These are phyloP conservation scores for Colletotrichum acutatum DNA, from an alignment of 2,329 filamentous ascomycete genomes.

Conservation along the genomic window DNA sequence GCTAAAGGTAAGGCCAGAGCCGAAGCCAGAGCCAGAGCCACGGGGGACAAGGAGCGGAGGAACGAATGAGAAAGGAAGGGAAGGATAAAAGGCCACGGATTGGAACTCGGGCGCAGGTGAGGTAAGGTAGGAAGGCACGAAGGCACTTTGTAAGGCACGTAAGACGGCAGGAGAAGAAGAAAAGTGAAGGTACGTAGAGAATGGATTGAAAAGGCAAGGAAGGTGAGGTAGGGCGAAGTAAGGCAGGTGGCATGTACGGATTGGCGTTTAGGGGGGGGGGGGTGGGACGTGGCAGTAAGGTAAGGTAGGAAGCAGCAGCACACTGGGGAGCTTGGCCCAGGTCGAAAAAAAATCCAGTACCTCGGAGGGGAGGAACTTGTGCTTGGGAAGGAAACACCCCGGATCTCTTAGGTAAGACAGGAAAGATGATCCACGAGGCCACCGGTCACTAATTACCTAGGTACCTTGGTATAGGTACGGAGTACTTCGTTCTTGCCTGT, in stretches of 20 bases:
- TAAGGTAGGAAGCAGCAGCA: too few species aligned
- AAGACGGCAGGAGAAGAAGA: conserved; percentile 6
- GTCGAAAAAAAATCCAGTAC: neutral
- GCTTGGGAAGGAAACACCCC: neutral
- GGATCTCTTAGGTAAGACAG: neutral
- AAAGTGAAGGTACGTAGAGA: conserved; percentile 26
- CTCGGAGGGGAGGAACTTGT: neutral
- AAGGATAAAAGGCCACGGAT: neutral
- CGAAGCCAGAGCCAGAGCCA: neutral
- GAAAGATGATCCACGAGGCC: neutral
- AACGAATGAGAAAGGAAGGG: conserved; percentile 6
- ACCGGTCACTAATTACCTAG: neutral
- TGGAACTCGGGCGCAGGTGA: neutral
- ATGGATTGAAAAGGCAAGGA: neutral
- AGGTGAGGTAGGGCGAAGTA: neutral
- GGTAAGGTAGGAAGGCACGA: neutral
- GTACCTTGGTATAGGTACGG: too few species aligned
- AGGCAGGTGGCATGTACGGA: conserved; percentile 23
- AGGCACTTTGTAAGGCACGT: neutral
- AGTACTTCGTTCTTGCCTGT: too few species aligned
- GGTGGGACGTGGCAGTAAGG: neutral
- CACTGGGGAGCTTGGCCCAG: conserved; percentile 17
- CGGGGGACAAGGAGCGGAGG: conserved; percentile 13
- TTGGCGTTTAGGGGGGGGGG: conserved; percentile 15
- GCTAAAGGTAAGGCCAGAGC: neutral